Conservation (phyloP, 163 green algal genomes). For the Prototheca cutis region DNA sequence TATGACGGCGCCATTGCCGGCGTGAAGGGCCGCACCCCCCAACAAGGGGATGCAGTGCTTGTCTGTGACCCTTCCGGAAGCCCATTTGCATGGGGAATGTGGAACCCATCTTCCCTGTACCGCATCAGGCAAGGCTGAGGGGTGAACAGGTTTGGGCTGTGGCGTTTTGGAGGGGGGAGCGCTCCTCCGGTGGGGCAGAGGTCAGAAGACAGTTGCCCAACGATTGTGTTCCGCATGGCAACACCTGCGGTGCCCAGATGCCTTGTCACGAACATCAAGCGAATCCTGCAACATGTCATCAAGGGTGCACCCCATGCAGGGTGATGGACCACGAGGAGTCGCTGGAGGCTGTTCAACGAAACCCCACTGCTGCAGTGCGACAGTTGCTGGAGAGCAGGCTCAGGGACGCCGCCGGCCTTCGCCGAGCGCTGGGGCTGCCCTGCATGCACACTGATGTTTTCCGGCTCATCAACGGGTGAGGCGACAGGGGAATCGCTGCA, state of each 20-base stretch:
- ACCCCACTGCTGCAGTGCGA: conserved; percentile 12
- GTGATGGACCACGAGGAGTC: conserved; percentile 46
- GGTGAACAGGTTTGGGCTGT: neutral
- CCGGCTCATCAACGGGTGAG: conserved; percentile 16
- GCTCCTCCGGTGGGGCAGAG: neutral
- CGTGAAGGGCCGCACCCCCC: neutral
- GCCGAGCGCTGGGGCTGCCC: conserved; percentile 13
- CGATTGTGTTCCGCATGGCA: neutral
- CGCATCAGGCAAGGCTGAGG: conserved; percentile 24
- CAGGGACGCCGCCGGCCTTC: conserved; percentile 8
- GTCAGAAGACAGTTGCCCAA: neutral
- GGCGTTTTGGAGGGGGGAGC: too few species aligned
- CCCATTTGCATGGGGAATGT: conserved; percentile 70
- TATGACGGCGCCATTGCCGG: neutral
- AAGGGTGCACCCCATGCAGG: conserved; percentile 8
- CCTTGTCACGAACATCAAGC: neutral
- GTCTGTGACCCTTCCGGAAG: conserved; percentile 41
- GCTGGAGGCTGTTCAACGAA: conserved; percentile 7
- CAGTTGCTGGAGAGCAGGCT: conserved; percentile 21
- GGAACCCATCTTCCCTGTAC: conserved; percentile 77
- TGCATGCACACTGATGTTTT: conserved; percentile 5
- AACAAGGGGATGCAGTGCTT: conserved; percentile 53
- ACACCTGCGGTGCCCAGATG: neutral
- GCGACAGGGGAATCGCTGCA: neutral
- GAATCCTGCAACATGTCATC: neutral